Percentiles rank a stretch among this genome's conserved stretches.
phyloP scores from a whole-genome alignment of 352 stramenopile genomes.

The Globisporangium abappressorium region DNA sequence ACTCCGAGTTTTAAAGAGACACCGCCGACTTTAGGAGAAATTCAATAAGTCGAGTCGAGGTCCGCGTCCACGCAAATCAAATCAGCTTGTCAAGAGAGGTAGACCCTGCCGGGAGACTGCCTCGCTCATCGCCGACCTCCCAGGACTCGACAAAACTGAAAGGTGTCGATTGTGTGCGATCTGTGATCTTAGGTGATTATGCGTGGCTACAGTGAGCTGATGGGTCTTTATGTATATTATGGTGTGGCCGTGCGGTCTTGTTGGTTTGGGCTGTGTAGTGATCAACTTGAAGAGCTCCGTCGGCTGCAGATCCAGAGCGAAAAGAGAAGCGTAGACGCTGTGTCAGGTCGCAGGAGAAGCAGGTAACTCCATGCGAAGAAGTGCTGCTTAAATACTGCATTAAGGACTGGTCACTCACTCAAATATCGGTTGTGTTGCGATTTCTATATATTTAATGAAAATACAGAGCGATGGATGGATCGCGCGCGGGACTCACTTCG shows the following conservation, averaged over 20 bases:
- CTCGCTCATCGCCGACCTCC: conserved; percentile 73
- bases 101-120: conserved; percentile 45
- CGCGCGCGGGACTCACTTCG: conserved; percentile 75
- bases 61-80: too few species aligned
- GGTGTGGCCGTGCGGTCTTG: neutral
- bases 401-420: neutral
- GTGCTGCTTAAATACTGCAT: too few species aligned
- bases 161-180: conserved; percentile 26
- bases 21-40: too few species aligned
- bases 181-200: neutral
- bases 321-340: conserved; percentile 77
- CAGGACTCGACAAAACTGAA: conserved; percentile 79
- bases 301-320: conserved; percentile 81
- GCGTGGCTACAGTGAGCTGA: neutral
- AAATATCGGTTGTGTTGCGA: neutral
- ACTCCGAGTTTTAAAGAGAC: too few species aligned
- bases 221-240: neutral
- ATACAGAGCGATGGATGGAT: conserved; percentile 75
- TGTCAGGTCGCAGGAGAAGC: conserved; percentile 81
- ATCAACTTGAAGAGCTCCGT: conserved; percentile 78
- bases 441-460: neutral
- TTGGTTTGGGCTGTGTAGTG: conserved; percentile 20
- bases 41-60: too few species aligned
- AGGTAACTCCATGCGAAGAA: conserved; percentile 25
- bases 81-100: too few species aligned